These are phyloP conservation scores for Elongisporangium prolatum DNA, from an alignment of 352 stramenopile genomes.

Conservation along the genomic window DNA sequence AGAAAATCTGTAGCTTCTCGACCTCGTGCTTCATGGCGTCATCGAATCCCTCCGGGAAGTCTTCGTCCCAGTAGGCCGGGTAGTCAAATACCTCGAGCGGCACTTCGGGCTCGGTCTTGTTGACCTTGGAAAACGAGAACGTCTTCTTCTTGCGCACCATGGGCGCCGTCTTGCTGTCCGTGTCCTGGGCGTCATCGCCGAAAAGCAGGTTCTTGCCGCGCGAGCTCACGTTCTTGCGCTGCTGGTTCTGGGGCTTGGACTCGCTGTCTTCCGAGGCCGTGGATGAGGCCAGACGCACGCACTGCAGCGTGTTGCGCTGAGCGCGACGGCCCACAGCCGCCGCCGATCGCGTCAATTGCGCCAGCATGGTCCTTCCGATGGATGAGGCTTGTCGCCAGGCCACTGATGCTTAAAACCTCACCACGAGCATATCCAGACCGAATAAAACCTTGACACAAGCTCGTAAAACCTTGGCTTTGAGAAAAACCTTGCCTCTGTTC, in stretches of 20 bases:
- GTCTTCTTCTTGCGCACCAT: constrained; percentile 56
- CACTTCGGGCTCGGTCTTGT: constrained; percentile 29
- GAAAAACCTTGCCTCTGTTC: not conserved
- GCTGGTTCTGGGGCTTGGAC: constrained; percentile 21
- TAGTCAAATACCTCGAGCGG: constrained; percentile 66
- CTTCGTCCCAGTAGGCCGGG: constrained; percentile 70
- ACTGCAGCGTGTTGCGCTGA: not conserved
- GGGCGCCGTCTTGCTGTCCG: constrained; percentile 3
- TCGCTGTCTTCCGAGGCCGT: constrained; percentile 9
- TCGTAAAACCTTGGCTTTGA: not conserved
- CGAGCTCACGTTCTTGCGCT: constrained; percentile 16
- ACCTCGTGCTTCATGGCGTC: constrained; percentile 85
- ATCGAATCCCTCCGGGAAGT: constrained; percentile 69
- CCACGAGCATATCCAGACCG: not conserved
- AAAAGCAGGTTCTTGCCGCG: constrained; percentile 31
- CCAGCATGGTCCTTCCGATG: not conserved
- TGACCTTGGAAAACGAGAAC: constrained; percentile 53
- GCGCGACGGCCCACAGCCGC: not conserved
- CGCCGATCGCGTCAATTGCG: not conserved
- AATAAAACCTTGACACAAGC: not conserved
- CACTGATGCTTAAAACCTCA: not conserved
- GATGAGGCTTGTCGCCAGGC: not conserved
- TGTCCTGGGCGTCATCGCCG: constrained; percentile 10
- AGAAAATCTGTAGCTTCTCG: constrained; percentile 81
- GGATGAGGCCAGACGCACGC: constrained; percentile 9